Conservation (phyloP, 106 monocot genomes). For the Dendrobium nobile region DNA sequence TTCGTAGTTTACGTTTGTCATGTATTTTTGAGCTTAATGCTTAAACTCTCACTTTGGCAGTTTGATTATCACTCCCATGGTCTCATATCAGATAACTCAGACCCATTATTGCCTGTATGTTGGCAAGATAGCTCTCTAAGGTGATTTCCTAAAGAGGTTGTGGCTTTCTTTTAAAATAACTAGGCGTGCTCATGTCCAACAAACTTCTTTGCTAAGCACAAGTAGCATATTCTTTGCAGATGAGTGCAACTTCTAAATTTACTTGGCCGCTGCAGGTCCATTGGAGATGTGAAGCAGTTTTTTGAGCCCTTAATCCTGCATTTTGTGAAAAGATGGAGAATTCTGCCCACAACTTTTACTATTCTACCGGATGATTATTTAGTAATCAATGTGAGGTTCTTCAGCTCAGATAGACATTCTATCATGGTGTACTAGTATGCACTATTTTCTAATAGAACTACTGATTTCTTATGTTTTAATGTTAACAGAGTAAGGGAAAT, state of each 20-base stretch:
- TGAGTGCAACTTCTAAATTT: not conserved
- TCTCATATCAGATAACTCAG: slow-evolving; percentile 57
- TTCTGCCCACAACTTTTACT: slow-evolving; percentile 39
- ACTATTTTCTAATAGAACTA: not conserved
- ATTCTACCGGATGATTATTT: slow-evolving; percentile 83
- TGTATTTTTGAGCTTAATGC: not conserved
- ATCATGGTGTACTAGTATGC: not conserved
- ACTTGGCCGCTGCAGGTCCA: slow-evolving; percentile 37
- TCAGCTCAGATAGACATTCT: not conserved
- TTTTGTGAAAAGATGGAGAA: slow-evolving; percentile 55
- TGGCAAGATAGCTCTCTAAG: slow-evolving; percentile 35
- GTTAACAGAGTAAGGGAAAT: slow-evolving; percentile 59
- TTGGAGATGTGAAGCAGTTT: slow-evolving; percentile 56
- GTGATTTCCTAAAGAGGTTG: not conserved
- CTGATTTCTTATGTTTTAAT: not conserved
- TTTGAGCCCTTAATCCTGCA: slow-evolving; percentile 75
- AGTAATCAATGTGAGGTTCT: slow-evolving; percentile 53
- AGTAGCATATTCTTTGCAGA: not conserved
- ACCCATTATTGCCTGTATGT: slow-evolving; percentile 59
- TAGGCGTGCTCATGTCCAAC: not conserved
- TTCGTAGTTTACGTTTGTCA: not conserved
- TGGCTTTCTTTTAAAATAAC: not conserved
- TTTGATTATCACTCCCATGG: slow-evolving; percentile 26
- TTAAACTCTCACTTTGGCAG: slow-evolving; percentile 29
- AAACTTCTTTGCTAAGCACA: not conserved